Evolutionary conservation across 306 rosid species (phyloP).

Genomic region (Gleditsia sinensis): DNA sequence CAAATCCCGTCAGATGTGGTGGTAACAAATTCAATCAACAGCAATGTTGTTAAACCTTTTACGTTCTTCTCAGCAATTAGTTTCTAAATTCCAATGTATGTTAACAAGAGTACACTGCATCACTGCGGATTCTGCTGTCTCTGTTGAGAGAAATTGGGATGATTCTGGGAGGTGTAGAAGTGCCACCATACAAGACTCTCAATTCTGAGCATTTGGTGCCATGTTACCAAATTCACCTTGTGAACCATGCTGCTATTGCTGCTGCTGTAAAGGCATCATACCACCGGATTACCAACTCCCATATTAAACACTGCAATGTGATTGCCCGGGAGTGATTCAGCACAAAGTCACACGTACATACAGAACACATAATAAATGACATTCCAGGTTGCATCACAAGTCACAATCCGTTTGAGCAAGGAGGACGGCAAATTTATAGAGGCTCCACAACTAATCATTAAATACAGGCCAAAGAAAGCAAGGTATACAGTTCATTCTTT

Average conservation of each 20-base stretch:
- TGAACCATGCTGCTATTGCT: slow-evolving; percentile 61
- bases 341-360: not conserved
- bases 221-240: slow-evolving; percentile 81
- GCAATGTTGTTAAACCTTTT: not conserved
- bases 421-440: slow-evolving; percentile 6
- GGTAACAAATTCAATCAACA: not conserved
- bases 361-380: slow-evolving; percentile 16
- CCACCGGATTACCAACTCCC: slow-evolving; percentile 78
- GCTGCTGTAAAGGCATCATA: slow-evolving; percentile 73
- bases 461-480: not conserved
- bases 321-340: slow-evolving; percentile 31
- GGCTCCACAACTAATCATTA: slow-evolving; percentile 13
- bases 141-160: slow-evolving; percentile 82
- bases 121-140: slow-evolving; percentile 88
- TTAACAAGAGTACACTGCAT: slow-evolving; percentile 15
- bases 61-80: not conserved
- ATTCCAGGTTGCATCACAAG: slow-evolving; percentile 20
- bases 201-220: slow-evolving; percentile 72
- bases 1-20: not conserved
- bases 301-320: slow-evolving; percentile 74
- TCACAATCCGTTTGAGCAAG: slow-evolving; percentile 20
- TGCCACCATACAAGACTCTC: slow-evolving; percentile 71
- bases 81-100: slow-evolving; percentile 8
- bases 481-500: slow-evolving; percentile 57
- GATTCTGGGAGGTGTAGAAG: slow-evolving; percentile 77